Evolutionary conservation across 1,284 basidiomycete species (phyloP).

Genomic region (Kwoniella shivajii): DNA sequence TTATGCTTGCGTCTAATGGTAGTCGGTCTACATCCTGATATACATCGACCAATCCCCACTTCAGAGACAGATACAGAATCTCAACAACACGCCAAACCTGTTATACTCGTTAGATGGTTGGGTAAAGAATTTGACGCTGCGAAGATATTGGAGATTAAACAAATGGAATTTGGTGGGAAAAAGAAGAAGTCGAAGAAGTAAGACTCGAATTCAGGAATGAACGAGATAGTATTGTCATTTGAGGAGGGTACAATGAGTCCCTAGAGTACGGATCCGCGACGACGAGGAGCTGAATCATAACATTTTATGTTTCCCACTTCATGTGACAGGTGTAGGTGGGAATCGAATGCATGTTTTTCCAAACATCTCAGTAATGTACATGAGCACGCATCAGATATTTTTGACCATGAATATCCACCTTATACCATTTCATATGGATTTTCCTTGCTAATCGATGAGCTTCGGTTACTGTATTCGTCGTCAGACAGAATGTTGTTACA

Average conservation of each 20-base stretch:
- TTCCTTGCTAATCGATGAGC: slow-evolving; percentile 29
- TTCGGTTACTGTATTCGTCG: slow-evolving; percentile 27
- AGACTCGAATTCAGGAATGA: no score
- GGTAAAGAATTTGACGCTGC: slow-evolving; percentile 50
- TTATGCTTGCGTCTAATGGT: not conserved
- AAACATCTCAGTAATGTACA: slow-evolving; percentile 24
- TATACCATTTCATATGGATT: slow-evolving; percentile 32
- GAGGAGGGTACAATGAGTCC: no score
- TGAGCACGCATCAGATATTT: slow-evolving; percentile 32
- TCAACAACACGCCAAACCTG: slow-evolving; percentile 29
- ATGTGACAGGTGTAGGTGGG: no score
- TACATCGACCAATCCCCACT: slow-evolving; percentile 28
- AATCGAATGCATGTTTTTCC: not conserved
- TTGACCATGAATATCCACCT: slow-evolving; percentile 11
- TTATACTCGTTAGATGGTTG: slow-evolving; percentile 51
- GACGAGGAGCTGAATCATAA: not conserved
- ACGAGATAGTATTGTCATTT: no score
- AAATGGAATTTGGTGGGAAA: slow-evolving; percentile 52
- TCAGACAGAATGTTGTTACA: slow-evolving; percentile 29
- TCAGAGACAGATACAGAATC: slow-evolving; percentile 1
- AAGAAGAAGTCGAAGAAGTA: slow-evolving; percentile 43
- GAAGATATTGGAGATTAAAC: slow-evolving; percentile 51
- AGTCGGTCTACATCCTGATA: slow-evolving; percentile 50
- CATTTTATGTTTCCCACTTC: no score
- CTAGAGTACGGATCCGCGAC: no score